Base-by-base conservation (phyloP, 495 filamentous ascomycete genomes). In the Penicillium atrosanguineum region DNA sequence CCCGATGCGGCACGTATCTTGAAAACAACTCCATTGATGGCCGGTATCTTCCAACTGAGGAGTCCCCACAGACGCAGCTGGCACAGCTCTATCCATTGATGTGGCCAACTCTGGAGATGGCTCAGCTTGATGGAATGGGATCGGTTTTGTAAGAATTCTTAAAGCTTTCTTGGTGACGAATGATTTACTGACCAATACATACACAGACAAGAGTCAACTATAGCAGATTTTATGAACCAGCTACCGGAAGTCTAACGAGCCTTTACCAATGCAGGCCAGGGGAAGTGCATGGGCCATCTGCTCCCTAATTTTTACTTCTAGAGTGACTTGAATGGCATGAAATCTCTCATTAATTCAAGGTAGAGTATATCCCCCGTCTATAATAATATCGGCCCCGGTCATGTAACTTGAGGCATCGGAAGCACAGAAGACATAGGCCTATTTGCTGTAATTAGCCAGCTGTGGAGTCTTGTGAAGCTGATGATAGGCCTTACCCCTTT, bases 331-430 rank as follows among this genome's bases (percentile, higher is more conserved):
- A 4, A 26, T 28, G 14, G 2, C 21, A 23, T 9, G 0, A n/a
- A 16, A 44, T 15, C 1, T 15, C 21, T 14, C 20, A 3, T 4
- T 25, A 0, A 3, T 31, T 50, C 21, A 61, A 36, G 61, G 61
- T n/a, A 63, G 29, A 12, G 61, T 63, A 44, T 67, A 73, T 16
- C 70, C 70, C 0, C 70, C 70, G 48, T 73, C 70, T 21, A 73
- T 59, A 2, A 73, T 46, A 14, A 73, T 50, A 42, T 73, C 59
- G 1, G 67, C 48, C 4, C 70, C 69, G 2, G 70, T 73, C 63
- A 69, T 72, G 41, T 69, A 73, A 42, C 63, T 67, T 6, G 62
- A 69, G 1, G 70, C 70, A 52, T 72, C 70, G 1, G 60, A 65
- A 7, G 69, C 70, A 12, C 56, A 59, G 43, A 66, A 73, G 6